phyloP scores from a whole-genome alignment of 352 stramenopile species.

The Elongisporangium prolatum region DNA sequence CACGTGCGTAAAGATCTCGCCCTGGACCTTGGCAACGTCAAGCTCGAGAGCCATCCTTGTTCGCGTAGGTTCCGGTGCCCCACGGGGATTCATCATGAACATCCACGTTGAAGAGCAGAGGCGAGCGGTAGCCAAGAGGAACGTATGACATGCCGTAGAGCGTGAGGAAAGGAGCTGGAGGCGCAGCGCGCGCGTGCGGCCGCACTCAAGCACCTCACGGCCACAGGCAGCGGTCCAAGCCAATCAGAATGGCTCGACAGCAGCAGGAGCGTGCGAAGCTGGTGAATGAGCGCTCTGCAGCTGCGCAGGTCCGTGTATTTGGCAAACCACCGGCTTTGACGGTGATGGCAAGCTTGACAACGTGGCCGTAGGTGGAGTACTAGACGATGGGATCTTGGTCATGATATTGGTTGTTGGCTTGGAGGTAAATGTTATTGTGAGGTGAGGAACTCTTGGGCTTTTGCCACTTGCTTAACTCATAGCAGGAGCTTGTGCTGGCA shows the following conservation, averaged over 20 bases:
- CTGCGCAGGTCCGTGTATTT: slow-evolving; percentile 32
- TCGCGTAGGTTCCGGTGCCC: slow-evolving; percentile 81
- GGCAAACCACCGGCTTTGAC: too few relatives aligned
- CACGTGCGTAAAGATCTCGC: slow-evolving; percentile 78
- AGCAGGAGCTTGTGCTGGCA: too few relatives aligned
- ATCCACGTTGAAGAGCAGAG: slow-evolving; percentile 67
- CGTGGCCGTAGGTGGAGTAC: too few relatives aligned
- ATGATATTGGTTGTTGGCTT: too few relatives aligned
- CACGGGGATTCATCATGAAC: slow-evolving; percentile 78
- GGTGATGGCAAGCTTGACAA: too few relatives aligned
- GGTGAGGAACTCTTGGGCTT: too few relatives aligned
- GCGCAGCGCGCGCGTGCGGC: slow-evolving; percentile 59
- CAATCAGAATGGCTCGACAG: slow-evolving; percentile 58
- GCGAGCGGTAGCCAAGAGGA: slow-evolving; percentile 48
- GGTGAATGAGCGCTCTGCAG: slow-evolving; percentile 35
- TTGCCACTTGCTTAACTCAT: too few relatives aligned
- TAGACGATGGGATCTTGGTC: too few relatives aligned
- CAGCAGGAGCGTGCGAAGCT: slow-evolving; percentile 50
- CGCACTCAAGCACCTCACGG: slow-evolving; percentile 55
- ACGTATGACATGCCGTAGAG: slow-evolving; percentile 84
- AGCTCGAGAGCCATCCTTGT: slow-evolving; percentile 83
- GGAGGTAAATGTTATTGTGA: too few relatives aligned
- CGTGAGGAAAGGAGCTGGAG: slow-evolving; percentile 59
- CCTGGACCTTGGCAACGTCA: slow-evolving; percentile 71
- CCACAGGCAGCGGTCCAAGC: slow-evolving; percentile 60